Percentiles rank a stretch among this genome's conserved stretches.
These are phyloP conservation scores for Amaranthus tricolor DNA, from an alignment of 179 eudicot species.

Conservation along the genomic window DNA sequence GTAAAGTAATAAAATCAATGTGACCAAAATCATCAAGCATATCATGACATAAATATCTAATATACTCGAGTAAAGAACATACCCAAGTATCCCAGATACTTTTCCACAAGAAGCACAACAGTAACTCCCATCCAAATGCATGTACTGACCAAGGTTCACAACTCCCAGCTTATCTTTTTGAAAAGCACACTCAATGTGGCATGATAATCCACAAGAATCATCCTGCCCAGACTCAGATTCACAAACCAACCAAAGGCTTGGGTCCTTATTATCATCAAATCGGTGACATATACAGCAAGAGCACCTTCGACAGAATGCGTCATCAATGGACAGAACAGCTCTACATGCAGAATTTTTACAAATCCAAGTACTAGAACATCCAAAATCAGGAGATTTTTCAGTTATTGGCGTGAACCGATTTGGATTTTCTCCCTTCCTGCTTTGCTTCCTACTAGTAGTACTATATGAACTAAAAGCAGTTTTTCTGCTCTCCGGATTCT, in stretches of 20 bases:
- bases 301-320: conserved; percentile 81
- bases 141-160: conserved; percentile 58
- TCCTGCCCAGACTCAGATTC: conserved; percentile 49
- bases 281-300: conserved; percentile 90
- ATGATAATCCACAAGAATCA: conserved; percentile 76
- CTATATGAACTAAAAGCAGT: conserved; percentile 35
- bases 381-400: conserved; percentile 41
- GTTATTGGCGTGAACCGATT: conserved; percentile 35
- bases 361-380: conserved; percentile 47
- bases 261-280: conserved; percentile 94
- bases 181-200: conserved; percentile 92
- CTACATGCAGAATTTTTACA: conserved; percentile 89
- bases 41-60: neutral
- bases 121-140: conserved; percentile 83
- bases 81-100: conserved; percentile 84
- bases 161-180: conserved; percentile 60
- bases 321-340: conserved; percentile 51
- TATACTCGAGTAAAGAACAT: conserved; percentile 31
- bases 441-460: conserved; percentile 48
- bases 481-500: conserved; percentile 50
- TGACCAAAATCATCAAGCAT: neutral
- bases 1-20: neutral
- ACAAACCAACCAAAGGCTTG: conserved; percentile 93
- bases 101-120: conserved; percentile 89
- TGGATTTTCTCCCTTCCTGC: conserved; percentile 64